Conservation (phyloP, 73 alveolate genomes). For the Paramecium bursaria region DNA sequence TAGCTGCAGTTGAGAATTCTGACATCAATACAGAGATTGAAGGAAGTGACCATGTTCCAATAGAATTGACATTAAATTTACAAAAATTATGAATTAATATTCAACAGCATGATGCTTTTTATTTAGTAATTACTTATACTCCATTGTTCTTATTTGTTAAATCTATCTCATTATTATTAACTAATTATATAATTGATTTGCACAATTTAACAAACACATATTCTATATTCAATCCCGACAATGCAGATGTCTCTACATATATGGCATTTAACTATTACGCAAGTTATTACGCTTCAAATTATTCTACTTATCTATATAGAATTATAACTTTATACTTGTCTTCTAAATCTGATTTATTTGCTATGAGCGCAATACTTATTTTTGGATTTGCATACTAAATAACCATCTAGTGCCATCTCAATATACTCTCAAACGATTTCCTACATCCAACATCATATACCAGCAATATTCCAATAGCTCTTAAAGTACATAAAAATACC, state of each 20-base stretch:
- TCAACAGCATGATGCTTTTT: too few species aligned
- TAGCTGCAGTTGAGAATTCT: conserved; percentile 71
- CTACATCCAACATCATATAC: conserved; percentile 73
- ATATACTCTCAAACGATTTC: conserved; percentile 52
- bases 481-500: conserved; percentile 21
- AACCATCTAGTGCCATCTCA: conserved; percentile 69
- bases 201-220: not conserved
- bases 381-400: conserved; percentile 65
- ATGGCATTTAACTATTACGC: not conserved
- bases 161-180: not conserved
- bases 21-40: conserved; percentile 71
- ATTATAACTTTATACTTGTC: not conserved
- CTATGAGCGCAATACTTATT: conserved; percentile 62
- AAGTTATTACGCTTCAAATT: conserved; percentile 11
- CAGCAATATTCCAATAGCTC: conserved; percentile 74
- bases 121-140: too few species aligned
- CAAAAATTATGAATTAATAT: conserved; percentile 35
- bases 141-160: too few species aligned
- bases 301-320: conserved; percentile 13
- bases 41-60: conserved; percentile 93
- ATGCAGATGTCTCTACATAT: conserved; percentile 43
- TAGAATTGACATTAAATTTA: conserved; percentile 70
- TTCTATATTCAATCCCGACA: conserved; percentile 11
- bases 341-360: conserved; percentile 69
- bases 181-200: too few species aligned